A percentile compares a stretch with the other conserved stretches of the same genome.
Conservation (phyloP, 139 green algal species). For the Micromonas commoda region DNA sequence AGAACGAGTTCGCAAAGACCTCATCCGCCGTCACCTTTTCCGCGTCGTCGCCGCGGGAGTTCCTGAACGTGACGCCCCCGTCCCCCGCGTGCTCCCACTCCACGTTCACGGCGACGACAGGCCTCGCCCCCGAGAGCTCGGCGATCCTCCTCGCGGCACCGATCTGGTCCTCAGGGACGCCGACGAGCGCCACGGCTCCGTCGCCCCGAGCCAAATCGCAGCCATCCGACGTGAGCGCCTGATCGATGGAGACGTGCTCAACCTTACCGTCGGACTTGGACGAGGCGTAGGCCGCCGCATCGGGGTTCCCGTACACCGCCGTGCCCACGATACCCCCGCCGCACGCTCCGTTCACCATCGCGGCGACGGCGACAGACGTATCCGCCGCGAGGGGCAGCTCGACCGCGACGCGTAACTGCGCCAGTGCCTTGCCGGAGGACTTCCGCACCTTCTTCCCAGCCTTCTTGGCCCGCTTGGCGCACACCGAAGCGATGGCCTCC, state of each 20-base stretch:
- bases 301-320: background rate
- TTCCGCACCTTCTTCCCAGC: background rate
- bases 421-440: background rate
- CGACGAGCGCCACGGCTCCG: slow-evolving; percentile 4
- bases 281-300: background rate
- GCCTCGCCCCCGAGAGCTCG: background rate
- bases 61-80: background rate
- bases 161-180: background rate
- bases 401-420: background rate
- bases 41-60: background rate
- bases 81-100: slow-evolving; percentile 24
- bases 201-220: background rate
- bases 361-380: background rate
- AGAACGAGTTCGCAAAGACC: slow-evolving; percentile 13
- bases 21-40: background rate
- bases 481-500: background rate
- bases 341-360: background rate
- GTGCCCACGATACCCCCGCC: background rate
- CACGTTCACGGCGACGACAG: slow-evolving; percentile 14
- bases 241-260: background rate
- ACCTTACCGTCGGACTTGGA: background rate
- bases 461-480: background rate
- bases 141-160: background rate
- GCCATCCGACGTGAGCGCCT: background rate
- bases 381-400: slow-evolving; percentile 4